These are phyloP conservation scores for Penicillium angulare DNA, from an alignment of 495 filamentous ascomycete species.

Conservation along the genomic window DNA sequence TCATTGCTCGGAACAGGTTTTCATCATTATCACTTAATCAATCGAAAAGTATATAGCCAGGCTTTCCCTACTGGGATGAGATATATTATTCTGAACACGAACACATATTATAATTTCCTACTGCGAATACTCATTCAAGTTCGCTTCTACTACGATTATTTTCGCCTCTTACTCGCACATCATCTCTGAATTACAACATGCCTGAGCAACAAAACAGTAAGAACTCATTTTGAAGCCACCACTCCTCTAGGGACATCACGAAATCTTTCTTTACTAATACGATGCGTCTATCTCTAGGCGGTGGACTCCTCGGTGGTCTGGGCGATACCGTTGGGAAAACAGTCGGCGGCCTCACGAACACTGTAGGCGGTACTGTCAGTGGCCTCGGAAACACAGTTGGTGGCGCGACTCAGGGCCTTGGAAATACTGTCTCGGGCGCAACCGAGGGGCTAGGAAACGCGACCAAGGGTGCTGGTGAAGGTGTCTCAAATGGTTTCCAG, in stretches of 20 bases:
- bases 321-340: conserved; percentile 38
- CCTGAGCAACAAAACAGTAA: conserved; percentile 6
- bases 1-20: conserved; percentile 23
- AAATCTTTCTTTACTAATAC: not conserved
- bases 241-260: not conserved
- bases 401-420: conserved; percentile 30
- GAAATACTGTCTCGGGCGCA: conserved; percentile 31
- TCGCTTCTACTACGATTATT: not conserved
- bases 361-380: conserved; percentile 29
- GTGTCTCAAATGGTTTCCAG: conserved; percentile 5
- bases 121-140: too few relatives aligned
- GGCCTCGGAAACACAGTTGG: conserved; percentile 38
- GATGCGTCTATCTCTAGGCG: too few relatives aligned
- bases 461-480: conserved; percentile 24
- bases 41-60: not conserved
- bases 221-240: not conserved
- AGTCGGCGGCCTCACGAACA: conserved; percentile 36
- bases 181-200: conserved; percentile 2
- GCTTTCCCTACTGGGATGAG: not conserved
- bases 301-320: conserved; percentile 32
- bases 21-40: not conserved
- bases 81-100: not conserved
- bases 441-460: conserved; percentile 36
- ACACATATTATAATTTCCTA: not conserved
- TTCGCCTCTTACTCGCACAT: not conserved